These are phyloP conservation scores for Wallacemonas sp. DNA, from an alignment of 208 protist genomes.

Conservation along the genomic window DNA sequence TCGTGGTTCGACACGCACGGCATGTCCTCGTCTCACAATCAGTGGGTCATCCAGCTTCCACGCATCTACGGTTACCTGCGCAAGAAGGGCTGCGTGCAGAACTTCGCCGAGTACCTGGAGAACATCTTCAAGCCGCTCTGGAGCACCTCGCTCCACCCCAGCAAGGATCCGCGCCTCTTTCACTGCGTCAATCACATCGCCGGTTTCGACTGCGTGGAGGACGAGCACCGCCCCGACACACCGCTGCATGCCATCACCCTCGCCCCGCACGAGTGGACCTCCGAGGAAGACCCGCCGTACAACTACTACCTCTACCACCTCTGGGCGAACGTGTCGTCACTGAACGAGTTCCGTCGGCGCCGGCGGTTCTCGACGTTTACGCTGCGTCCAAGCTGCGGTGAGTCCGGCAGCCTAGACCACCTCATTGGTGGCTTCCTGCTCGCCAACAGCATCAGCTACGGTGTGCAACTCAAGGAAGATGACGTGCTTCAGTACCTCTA, in stretches of 20 bases:
- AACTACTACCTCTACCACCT: conserved; percentile 99
- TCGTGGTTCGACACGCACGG: conserved; percentile 96
- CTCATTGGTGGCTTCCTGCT: conserved; percentile 94
- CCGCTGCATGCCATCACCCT: conserved; percentile 64
- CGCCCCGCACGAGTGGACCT: conserved; percentile 92
- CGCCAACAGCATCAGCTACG: conserved; percentile 96
- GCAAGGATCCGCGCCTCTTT: conserved; percentile 94
- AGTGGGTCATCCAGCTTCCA: conserved; percentile 98
- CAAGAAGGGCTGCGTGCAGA: conserved; percentile 71
- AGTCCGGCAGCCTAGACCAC: conserved; percentile 91
- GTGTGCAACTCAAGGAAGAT: conserved; percentile 92
- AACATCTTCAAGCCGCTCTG: conserved; percentile 99
- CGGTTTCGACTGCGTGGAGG: conserved; percentile 98
- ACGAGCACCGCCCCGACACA: conserved; percentile 90
- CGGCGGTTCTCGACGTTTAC: conserved; percentile 93
- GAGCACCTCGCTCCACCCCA: conserved; percentile 95
- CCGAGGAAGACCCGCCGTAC: conserved; percentile 97
- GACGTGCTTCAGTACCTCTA: conserved; percentile 98
- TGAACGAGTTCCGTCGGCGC: conserved; percentile 94
- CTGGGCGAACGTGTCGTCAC: conserved; percentile 97
- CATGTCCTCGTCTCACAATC: conserved; percentile 94
- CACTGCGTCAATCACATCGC: conserved; percentile 96
- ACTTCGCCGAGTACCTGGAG: conserved; percentile 95
- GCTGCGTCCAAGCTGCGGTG: conserved; percentile 97
- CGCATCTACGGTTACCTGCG: conserved; percentile 93